Conservation (phyloP, 139 green algal genomes). For the Raphidocelis subcapitata region DNA sequence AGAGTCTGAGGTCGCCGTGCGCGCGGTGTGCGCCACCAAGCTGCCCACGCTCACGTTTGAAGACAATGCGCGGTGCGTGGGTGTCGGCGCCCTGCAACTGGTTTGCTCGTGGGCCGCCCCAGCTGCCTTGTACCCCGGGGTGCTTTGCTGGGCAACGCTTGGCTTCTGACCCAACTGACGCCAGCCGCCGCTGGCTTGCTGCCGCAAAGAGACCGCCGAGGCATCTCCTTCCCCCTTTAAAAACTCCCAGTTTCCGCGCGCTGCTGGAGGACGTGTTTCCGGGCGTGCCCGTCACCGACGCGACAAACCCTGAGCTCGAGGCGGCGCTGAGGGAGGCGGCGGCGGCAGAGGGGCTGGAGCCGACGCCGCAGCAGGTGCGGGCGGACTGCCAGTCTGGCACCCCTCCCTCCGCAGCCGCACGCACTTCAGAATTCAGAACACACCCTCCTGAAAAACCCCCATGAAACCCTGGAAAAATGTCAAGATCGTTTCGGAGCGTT, state of each 20-base stretch:
- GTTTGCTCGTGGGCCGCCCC: background rate
- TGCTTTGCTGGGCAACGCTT: no score
- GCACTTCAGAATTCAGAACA: no score
- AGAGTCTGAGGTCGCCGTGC: constrained; percentile 67
- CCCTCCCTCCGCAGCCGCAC: no score
- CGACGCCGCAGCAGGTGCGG: constrained; percentile 49
- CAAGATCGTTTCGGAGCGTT: no score
- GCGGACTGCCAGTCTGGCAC: background rate
- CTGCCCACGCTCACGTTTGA: constrained; percentile 75
- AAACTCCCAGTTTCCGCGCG: constrained; percentile 25
- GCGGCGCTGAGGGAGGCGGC: constrained; percentile 46
- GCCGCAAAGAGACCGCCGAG: no score
- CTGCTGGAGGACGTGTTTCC: constrained; percentile 59
- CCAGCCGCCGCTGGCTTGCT: no score
- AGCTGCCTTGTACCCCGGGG: background rate
- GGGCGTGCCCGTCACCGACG: constrained; percentile 42
- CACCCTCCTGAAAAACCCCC: no score
- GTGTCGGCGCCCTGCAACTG: background rate
- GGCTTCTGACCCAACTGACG: no score
- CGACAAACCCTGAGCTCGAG: constrained; percentile 45
- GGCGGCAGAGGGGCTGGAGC: constrained; percentile 32
- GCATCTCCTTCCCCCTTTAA: background rate
- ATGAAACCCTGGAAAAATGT: no score
- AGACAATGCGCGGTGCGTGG: constrained; percentile 42
- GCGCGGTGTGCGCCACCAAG: constrained; percentile 69